Percentiles rank a stretch among this genome's conserved stretches.
Conservation (phyloP, 2,329 filamentous ascomycete species). For the Cercospora beticola region DNA sequence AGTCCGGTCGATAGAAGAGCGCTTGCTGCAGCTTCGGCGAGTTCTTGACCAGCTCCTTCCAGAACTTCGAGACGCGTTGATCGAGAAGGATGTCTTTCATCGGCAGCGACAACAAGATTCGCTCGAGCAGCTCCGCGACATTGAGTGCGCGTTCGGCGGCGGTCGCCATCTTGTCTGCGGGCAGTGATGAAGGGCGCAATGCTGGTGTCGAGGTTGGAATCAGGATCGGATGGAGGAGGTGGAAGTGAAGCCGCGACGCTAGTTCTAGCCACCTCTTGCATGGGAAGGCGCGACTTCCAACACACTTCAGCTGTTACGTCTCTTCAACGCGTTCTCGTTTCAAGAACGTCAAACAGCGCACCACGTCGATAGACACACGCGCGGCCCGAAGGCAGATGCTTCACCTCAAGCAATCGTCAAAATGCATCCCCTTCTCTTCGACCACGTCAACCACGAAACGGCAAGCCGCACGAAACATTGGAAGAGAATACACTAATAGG, state of each 20-base stretch:
- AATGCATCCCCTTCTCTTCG: too few species aligned
- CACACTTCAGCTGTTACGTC: too few species aligned
- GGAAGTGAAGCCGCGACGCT: background rate
- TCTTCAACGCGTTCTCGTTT: too few species aligned
- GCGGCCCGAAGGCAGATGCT: too few species aligned
- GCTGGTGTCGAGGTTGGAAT: background rate
- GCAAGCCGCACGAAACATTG: too few species aligned
- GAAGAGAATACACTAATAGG: too few species aligned
- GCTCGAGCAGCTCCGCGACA: constrained; percentile 2
- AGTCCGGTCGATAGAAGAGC: background rate
- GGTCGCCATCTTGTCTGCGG: background rate
- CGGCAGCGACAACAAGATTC: background rate
- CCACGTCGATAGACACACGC: too few species aligned
- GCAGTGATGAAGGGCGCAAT: background rate
- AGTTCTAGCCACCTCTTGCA: background rate
- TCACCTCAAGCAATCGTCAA: too few species aligned
- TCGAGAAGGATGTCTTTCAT: constrained; percentile 7
- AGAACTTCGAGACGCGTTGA: constrained; percentile 1
- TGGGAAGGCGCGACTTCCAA: background rate
- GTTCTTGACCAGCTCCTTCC: background rate
- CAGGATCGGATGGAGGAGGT: background rate
- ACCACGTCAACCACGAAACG: too few species aligned
- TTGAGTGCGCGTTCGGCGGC: background rate
- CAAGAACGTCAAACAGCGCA: too few species aligned
- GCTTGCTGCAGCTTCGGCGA: background rate